A percentile compares a stretch with the other conserved stretches of the same genome.
phyloP scores from a whole-genome alignment of 1,284 basidiomycete species.

The Ustilago sp. region DNA sequence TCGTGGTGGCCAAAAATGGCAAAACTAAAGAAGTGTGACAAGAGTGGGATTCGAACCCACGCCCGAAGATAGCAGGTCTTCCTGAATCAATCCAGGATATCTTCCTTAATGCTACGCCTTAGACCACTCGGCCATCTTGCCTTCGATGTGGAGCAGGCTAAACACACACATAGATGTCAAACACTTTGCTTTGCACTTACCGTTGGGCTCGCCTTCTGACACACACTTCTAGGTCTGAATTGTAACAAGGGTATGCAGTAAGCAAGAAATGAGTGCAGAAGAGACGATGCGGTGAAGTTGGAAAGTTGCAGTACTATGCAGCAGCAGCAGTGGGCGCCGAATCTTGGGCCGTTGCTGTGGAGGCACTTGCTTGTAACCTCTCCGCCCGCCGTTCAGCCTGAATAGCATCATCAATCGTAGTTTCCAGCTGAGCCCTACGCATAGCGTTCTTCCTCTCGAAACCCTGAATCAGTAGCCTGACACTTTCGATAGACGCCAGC shows the following conservation, averaged over 20 bases:
- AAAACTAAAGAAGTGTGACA: conserved; percentile 50
- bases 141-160: not conserved
- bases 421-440: conserved; percentile 47
- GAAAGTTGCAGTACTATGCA: not conserved
- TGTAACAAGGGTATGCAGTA: not conserved
- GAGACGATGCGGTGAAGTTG: not conserved
- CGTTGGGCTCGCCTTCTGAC: no score
- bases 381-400: conserved; percentile 43
- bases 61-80: conserved; percentile 64
- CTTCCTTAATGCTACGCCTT: conserved; percentile 60
- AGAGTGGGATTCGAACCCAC: conserved; percentile 70
- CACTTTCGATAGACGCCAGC: conserved; percentile 51
- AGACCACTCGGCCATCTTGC: conserved; percentile 61
- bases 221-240: not conserved
- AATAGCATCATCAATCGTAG: conserved; percentile 39
- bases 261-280: not conserved
- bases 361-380: conserved; percentile 13
- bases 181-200: not conserved
- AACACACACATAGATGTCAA: not conserved
- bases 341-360: conserved; percentile 4
- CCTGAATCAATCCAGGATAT: conserved; percentile 27
- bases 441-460: conserved; percentile 52
- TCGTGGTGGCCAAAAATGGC: not conserved
- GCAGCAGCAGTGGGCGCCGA: not conserved
- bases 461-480: conserved; percentile 48